Evolutionary conservation across 257 asterid genomes (phyloP), one percentile per base, ranked within the genome.

Genomic region (Hygrophila difformis): DNA sequence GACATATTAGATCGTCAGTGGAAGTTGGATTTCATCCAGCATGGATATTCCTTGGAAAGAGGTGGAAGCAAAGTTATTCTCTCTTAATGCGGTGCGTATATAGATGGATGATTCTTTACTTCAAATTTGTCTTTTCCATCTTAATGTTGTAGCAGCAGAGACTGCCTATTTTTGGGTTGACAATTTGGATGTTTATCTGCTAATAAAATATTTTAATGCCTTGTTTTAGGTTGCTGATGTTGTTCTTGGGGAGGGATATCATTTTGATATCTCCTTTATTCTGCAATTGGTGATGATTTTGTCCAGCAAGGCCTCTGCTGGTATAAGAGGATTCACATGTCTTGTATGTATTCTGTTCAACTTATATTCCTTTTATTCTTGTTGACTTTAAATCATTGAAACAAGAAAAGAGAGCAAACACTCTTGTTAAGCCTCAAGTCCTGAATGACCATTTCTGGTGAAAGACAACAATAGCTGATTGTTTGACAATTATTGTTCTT

Each of bases 201-300:
- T 49, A 24, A 50, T 35, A 5, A 20, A 26, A 58, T 55, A 49
- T 44, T 47, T 72, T 13, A 54, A 39, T 59, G 36, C 13, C 36
- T 49, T 56, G 43, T 72, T 64, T 61, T 71, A 87, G 96, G 84
- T 82, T 64, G 75, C 93, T 71, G 96, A 82, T 47, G 82, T 68
- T 64, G 70, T 79, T 60, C 75, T 77, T 43, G 75, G 56, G 60
- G 89, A 79, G 67, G 81, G 68, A 18, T 73, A 70, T 15, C 74
- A 58, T 65, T 73, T 75, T 61, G 89, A 79, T 73, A 65, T 71
- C 56, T 67, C 93, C 47, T 29, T 71, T 56, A 20, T 82, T 18
- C 57, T 79, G 69, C 81, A 75, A 55, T 55, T 75, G 74, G 76
- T 82, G 49, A 62, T 71, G 51, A 37, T 75, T 55, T 82, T 87